phyloP scores from a whole-genome alignment of 192 early-diverging fungal genomes.

The Umbelopsis ramanniana region DNA sequence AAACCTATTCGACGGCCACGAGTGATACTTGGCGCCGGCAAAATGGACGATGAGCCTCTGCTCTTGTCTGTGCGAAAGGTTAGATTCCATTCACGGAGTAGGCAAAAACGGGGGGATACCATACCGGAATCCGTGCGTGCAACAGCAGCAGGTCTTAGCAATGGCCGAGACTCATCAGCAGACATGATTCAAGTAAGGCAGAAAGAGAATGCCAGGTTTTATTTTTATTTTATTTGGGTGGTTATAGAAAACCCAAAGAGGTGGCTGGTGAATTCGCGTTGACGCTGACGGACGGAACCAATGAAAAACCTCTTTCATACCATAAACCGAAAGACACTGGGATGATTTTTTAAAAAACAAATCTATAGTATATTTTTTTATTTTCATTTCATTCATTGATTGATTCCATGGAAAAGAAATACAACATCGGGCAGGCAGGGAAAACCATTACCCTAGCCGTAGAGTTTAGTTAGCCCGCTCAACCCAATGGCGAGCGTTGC shows the following conservation, averaged over 20 bases:
- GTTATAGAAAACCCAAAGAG: too few relatives aligned
- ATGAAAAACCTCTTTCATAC: neutral
- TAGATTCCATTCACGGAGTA: too few relatives aligned
- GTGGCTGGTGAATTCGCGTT: too few relatives aligned
- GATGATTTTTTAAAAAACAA: neutral
- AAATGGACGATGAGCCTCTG: neutral
- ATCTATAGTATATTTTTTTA: neutral
- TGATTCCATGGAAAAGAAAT: neutral
- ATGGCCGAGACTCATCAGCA: conserved; percentile 1
- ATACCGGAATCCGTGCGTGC: conserved; percentile 1
- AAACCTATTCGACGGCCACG: neutral
- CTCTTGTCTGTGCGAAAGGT: too few relatives aligned
- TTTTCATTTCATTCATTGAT: neutral
- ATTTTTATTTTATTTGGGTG: too few relatives aligned
- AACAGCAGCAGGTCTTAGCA: neutral
- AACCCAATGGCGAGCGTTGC: conserved; percentile 92
- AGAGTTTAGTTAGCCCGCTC: conserved; percentile 22
- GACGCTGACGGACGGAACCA: too few relatives aligned
- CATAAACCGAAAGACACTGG: neutral
- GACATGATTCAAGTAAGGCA: neutral
- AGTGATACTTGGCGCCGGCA: neutral
- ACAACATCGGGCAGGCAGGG: neutral
- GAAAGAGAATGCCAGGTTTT: neutral
- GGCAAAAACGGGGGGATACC: too few relatives aligned
- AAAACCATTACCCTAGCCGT: neutral